phyloP scores from a whole-genome alignment of 768 basidiomycete genomes.

The Lactifluus echinatus region DNA sequence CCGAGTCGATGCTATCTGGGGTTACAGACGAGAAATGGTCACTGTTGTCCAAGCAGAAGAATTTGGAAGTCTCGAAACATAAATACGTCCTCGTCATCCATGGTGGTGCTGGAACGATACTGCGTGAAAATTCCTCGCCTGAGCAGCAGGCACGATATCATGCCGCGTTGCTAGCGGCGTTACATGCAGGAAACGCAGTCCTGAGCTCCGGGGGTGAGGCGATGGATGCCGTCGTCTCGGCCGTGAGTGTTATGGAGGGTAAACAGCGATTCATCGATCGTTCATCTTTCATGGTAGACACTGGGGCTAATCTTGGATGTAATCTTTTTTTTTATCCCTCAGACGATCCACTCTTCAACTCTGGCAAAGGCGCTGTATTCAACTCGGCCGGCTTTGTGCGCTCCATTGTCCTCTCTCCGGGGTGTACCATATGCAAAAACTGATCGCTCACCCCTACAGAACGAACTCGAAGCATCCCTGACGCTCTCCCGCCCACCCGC shows the following conservation, averaged over 20 bases:
- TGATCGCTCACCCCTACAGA: constrained; percentile 34
- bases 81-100: constrained; percentile 56
- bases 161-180: constrained; percentile 42
- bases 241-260: constrained; percentile 64
- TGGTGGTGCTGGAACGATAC: constrained; percentile 73
- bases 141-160: constrained; percentile 53
- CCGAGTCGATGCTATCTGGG: neutral
- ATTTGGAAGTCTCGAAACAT: neutral
- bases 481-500: constrained; percentile 74
- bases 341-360: constrained; percentile 76
- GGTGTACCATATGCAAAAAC: neutral
- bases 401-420: neutral
- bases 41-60: constrained; percentile 7
- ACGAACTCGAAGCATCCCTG: constrained; percentile 73
- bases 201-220: constrained; percentile 66
- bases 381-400: constrained; percentile 68
- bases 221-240: constrained; percentile 73
- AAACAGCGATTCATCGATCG: neutral
- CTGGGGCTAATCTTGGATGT: neutral
- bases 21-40: constrained; percentile 18
- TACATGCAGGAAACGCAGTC: constrained; percentile 54
- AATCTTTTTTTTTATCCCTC: neutral
- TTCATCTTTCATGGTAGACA: neutral
- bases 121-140: constrained; percentile 45
- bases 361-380: constrained; percentile 77